Evolutionary conservation across 2,329 filamentous ascomycete genomes (phyloP).

Genomic region (Sclerotinia minor): DNA sequence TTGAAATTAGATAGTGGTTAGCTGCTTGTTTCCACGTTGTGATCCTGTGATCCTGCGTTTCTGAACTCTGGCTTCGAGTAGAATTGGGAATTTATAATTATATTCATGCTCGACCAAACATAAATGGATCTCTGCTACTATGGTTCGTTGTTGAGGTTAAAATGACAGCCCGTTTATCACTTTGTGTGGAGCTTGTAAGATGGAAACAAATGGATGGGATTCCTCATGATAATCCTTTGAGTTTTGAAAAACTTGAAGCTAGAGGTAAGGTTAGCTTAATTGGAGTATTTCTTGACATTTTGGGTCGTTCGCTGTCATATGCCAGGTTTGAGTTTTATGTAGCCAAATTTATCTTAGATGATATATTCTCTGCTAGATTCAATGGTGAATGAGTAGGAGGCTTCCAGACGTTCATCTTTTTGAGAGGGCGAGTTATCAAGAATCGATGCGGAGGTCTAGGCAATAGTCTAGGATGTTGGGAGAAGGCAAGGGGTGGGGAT

Average conservation of each 20-base stretch:
- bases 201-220: conserved; percentile 7
- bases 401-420: too few relatives aligned
- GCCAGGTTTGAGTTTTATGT: conserved; percentile 32
- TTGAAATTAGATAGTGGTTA: too few relatives aligned
- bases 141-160: too few relatives aligned
- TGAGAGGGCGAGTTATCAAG: conserved; percentile 47
- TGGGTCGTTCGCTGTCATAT: conserved; percentile 32
- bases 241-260: conserved; percentile 27
- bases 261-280: conserved; percentile 37
- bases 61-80: too few relatives aligned
- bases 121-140: too few relatives aligned
- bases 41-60: too few relatives aligned
- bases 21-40: too few relatives aligned
- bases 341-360: conserved; percentile 42
- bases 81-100: background rate
- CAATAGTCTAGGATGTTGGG: conserved; percentile 39
- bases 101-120: background rate
- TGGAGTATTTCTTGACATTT: conserved; percentile 37
- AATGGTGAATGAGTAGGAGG: conserved; percentile 45
- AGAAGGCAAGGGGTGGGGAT: conserved; percentile 35
- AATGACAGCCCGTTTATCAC: too few relatives aligned
- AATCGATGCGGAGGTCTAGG: conserved; percentile 52
- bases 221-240: conserved; percentile 34
- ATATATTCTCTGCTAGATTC: conserved; percentile 47
- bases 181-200: conserved; percentile 5